These are phyloP conservation scores for Nicotiana obtusifolia DNA, from an alignment of 257 asterid species.

Conservation along the genomic window DNA sequence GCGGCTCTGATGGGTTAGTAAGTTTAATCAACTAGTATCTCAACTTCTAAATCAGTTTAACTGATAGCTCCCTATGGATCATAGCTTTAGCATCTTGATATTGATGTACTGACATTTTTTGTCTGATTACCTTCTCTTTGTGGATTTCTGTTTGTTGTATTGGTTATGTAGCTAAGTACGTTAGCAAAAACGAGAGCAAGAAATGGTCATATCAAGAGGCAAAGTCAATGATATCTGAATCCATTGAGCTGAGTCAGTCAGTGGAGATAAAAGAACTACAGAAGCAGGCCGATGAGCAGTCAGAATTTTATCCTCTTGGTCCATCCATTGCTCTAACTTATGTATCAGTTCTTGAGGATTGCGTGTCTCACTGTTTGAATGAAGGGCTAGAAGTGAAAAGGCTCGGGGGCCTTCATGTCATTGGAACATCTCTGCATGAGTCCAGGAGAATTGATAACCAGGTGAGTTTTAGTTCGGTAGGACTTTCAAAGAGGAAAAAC, in stretches of 20 bases:
- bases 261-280: constrained; percentile 53
- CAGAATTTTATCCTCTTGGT: constrained; percentile 86
- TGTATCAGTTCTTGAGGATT: constrained; percentile 74
- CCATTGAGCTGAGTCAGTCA: constrained; percentile 81
- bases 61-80: neutral
- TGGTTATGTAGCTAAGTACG: constrained; percentile 61
- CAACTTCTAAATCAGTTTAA: neutral
- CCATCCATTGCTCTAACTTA: constrained; percentile 86
- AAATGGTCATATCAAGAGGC: constrained; percentile 67
- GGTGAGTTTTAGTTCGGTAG: constrained; percentile 34
- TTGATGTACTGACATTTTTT: neutral
- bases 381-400: constrained; percentile 93
- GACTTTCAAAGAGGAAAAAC: constrained; percentile 9
- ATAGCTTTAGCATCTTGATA: neutral
- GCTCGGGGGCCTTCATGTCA: constrained; percentile 96
- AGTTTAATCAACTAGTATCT: constrained; percentile 4
- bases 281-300: constrained; percentile 70
- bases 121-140: constrained; percentile 3
- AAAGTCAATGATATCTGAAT: constrained; percentile 60
- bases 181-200: constrained; percentile 74
- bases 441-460: constrained; percentile 98
- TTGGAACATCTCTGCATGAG: constrained; percentile 96
- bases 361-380: constrained; percentile 67
- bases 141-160: constrained; percentile 3
- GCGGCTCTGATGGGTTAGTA: constrained; percentile 81